A percentile compares a stretch with the other conserved stretches of the same genome.
These are phyloP conservation scores for Gamsiella multidivaricata DNA, from an alignment of 192 early-diverging fungal species.

Conservation along the genomic window DNA sequence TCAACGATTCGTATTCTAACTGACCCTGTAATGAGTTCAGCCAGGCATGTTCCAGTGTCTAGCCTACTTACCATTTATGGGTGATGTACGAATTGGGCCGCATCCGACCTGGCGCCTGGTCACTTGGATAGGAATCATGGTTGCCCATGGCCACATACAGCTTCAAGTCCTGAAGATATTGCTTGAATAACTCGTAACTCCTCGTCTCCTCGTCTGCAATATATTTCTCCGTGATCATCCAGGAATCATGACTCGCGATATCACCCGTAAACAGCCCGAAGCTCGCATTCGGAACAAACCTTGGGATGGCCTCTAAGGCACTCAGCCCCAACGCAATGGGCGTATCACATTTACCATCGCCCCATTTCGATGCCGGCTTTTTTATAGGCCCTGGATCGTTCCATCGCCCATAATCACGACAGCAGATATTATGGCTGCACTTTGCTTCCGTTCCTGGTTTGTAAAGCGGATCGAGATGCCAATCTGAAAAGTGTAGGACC, in stretches of 20 bases:
- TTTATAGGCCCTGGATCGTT: constrained; percentile 49
- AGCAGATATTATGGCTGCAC: constrained; percentile 66
- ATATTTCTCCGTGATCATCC: constrained; percentile 58
- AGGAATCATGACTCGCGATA: constrained; percentile 63
- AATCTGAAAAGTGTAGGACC: constrained; percentile 65
- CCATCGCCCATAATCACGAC: constrained; percentile 53
- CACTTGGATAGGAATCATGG: constrained; percentile 59
- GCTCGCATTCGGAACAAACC: constrained; percentile 45
- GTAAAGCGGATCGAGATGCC: constrained; percentile 65
- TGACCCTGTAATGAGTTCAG: no score
- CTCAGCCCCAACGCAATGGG: constrained; percentile 59
- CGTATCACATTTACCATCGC: constrained; percentile 63
- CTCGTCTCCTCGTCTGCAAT: constrained; percentile 28
- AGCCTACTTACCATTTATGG: constrained; percentile 47
- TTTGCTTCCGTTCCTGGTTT: constrained; percentile 56
- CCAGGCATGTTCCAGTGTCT: no score
- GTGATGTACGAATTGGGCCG: constrained; percentile 21
- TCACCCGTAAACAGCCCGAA: constrained; percentile 70
- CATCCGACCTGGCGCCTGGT: constrained; percentile 30
- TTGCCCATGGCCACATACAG: constrained; percentile 65
- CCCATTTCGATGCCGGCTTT: constrained; percentile 53
- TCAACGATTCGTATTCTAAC: no score
- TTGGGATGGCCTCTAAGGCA: constrained; percentile 56
- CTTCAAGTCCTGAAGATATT: constrained; percentile 46
- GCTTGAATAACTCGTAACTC: constrained; percentile 53